phyloP scores from a whole-genome alignment of 1,284 basidiomycete species.

The Tilletia caries region DNA sequence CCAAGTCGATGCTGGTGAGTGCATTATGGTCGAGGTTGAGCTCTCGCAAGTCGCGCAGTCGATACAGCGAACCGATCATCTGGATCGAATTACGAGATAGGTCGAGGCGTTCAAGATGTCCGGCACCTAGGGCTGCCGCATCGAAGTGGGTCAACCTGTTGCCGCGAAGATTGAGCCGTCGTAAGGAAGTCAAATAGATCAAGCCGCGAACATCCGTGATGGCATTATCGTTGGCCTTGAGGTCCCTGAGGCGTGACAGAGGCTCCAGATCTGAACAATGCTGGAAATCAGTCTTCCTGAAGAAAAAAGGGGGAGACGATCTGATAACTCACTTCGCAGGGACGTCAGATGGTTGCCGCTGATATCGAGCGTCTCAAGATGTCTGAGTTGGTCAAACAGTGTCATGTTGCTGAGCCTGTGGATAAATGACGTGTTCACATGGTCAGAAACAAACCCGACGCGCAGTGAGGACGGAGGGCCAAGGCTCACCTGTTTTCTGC shows the following conservation, averaged over 20 bases:
- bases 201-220: constrained; percentile 69
- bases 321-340: constrained; percentile 26
- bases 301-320: constrained; percentile 58
- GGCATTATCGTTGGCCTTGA: constrained; percentile 83
- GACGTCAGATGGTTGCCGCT: constrained; percentile 83
- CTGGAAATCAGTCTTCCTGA: constrained; percentile 56
- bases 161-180: constrained; percentile 75
- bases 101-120: constrained; percentile 71
- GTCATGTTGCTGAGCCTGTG: constrained; percentile 76
- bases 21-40: constrained; percentile 78
- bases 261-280: constrained; percentile 23
- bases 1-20: constrained; percentile 60
- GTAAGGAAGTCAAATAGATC: constrained; percentile 56
- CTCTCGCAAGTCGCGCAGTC: constrained; percentile 23
- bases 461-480: neutral
- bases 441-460: neutral
- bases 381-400: constrained; percentile 79
- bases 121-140: constrained; percentile 31
- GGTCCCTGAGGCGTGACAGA: constrained; percentile 70
- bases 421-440: too few relatives aligned
- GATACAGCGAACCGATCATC: constrained; percentile 56
- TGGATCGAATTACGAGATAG: constrained; percentile 66
- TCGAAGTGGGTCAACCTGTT: constrained; percentile 71
- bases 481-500: constrained; percentile 25
- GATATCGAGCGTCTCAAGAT: constrained; percentile 84